phyloP scores from a whole-genome alignment of 1,284 basidiomycete genomes.

The Fomitiporia mediterranea region DNA sequence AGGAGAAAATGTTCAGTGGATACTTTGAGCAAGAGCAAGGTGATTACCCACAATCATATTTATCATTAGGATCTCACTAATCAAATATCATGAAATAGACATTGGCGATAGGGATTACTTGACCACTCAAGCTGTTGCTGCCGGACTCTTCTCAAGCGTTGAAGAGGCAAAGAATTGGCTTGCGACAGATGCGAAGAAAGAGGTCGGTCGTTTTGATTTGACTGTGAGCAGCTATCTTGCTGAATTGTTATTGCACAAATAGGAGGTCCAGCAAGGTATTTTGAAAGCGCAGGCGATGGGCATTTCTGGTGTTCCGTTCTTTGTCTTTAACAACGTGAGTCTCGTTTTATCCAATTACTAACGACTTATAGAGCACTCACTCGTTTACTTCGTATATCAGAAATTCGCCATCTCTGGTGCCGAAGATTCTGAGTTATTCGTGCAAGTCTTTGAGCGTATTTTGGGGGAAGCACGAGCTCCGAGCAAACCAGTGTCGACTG shows the following conservation, averaged over 20 bases:
- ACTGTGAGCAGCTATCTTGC: background rate
- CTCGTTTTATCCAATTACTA: background rate
- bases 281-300: conserved; percentile 12
- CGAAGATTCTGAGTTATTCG: conserved; percentile 18
- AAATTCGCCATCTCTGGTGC: conserved; percentile 20
- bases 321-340: conserved; percentile 18
- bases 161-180: conserved; percentile 17
- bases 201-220: background rate
- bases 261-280: conserved; percentile 16
- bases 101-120: conserved; percentile 16
- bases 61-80: background rate
- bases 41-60: background rate
- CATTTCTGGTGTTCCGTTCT: conserved; percentile 18
- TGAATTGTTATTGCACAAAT: background rate
- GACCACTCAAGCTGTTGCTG: conserved; percentile 11
- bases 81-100: background rate
- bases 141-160: conserved; percentile 5
- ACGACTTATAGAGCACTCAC: background rate
- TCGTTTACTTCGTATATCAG: background rate
- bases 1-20: conserved; percentile 18
- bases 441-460: conserved; percentile 17
- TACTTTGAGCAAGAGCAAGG: conserved; percentile 20
- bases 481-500: background rate
- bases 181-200: conserved; percentile 13
- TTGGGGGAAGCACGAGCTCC: background rate